phyloP scores from a whole-genome alignment of 805 yeast genomes.

The Jamesozyma hellenica region DNA sequence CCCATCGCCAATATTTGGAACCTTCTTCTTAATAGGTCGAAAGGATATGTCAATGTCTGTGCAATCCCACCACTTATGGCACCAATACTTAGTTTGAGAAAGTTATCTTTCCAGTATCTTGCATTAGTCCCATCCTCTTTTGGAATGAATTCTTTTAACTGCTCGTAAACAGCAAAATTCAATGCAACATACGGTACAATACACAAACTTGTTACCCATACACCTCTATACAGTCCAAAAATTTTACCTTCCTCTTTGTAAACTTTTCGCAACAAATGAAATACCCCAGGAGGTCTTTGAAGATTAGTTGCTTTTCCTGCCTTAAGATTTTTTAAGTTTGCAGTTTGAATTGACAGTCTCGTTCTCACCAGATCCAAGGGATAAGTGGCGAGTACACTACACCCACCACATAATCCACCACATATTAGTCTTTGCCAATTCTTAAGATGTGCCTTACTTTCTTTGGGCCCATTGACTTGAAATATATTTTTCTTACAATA shows the following conservation, averaged over 20 bases:
- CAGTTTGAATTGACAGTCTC: constrained; percentile 81
- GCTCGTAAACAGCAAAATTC: constrained; percentile 84
- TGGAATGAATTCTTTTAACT: constrained; percentile 49
- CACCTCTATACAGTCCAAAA: constrained; percentile 68
- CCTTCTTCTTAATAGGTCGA: constrained; percentile 78
- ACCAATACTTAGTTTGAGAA: constrained; percentile 58
- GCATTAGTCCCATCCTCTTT: constrained; percentile 10
- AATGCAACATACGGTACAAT: constrained; percentile 95
- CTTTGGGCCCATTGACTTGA: constrained; percentile 24
- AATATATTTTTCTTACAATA: constrained; percentile 38
- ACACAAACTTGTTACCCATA: constrained; percentile 83
- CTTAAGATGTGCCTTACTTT: constrained; percentile 15
- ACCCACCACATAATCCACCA: constrained; percentile 75
- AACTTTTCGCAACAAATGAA: constrained; percentile 45
- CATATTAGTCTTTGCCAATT: constrained; percentile 49
- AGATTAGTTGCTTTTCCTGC: constrained; percentile 32
- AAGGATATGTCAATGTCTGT: constrained; percentile 83
- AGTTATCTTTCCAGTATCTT: constrained; percentile 30
- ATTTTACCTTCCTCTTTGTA: constrained; percentile 76
- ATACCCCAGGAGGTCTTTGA: constrained; percentile 60
- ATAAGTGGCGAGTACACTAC: constrained; percentile 74
- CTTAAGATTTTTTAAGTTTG: constrained; percentile 40
- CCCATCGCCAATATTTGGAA: constrained; percentile 87
- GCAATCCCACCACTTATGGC: constrained; percentile 85
- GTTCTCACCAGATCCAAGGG: constrained; percentile 90